Evolutionary conservation across 352 stramenopile species (phyloP).

Genomic region (Phytophthora agathidicida): DNA sequence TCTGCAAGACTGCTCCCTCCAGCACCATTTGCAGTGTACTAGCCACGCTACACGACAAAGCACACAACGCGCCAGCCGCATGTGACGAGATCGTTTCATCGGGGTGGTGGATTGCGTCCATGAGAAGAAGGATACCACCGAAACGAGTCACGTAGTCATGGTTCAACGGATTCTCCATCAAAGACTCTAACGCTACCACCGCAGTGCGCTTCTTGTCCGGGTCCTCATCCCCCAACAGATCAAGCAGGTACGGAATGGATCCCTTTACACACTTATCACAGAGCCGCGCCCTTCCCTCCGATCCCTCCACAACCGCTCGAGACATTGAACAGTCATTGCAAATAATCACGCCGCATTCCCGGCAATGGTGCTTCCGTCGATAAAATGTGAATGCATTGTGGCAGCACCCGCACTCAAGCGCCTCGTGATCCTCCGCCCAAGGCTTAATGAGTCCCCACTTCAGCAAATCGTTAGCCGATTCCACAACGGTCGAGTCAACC

Average conservation of each 20-base stretch:
- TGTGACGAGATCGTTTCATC: constrained; percentile 74
- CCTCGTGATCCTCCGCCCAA: constrained; percentile 89
- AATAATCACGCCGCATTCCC: constrained; percentile 89
- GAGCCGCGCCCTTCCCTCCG: constrained; percentile 76
- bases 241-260: constrained; percentile 74
- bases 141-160: constrained; percentile 86
- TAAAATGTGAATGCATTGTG: constrained; percentile 84
- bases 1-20: constrained; percentile 88
- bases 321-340: constrained; percentile 88
- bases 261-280: constrained; percentile 88
- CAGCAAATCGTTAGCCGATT: constrained; percentile 83
- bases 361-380: constrained; percentile 83
- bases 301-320: constrained; percentile 81
- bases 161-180: constrained; percentile 87
- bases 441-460: constrained; percentile 89
- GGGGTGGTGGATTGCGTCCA: constrained; percentile 70
- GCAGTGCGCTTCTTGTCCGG: constrained; percentile 67
- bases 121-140: constrained; percentile 71
- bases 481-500: constrained; percentile 67
- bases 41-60: constrained; percentile 76
- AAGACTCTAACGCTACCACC: constrained; percentile 77
- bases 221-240: constrained; percentile 61
- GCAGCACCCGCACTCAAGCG: constrained; percentile 75
- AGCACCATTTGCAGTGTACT: constrained; percentile 89
- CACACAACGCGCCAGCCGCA: constrained; percentile 77